Base-by-base conservation (phyloP, 2,329 filamentous ascomycete species). In the Plenodomus lindquistii region DNA sequence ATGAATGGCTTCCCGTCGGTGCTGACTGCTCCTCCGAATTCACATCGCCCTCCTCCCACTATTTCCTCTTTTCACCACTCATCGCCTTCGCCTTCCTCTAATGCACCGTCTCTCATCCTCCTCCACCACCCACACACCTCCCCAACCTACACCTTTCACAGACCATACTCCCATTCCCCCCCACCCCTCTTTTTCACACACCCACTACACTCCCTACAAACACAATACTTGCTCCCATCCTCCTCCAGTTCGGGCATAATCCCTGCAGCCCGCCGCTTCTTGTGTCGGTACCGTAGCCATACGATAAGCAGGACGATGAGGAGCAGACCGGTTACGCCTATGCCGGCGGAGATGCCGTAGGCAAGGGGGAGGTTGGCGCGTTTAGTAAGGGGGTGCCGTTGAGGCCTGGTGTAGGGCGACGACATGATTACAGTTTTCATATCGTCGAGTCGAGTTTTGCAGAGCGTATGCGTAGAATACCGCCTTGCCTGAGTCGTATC, bases 131-230 rank as follows among this genome's bases (percentile, higher is more conserved):
- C 40, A 42, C 40, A 42, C 5, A 24, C 22, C 13, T 19, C 31
- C 18, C 22, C 19, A n/a, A n/a, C 40, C n/a, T 36, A 36, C 40
- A 42, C 31, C 19, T 36, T 29, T 15, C 15, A 18, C 40, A 42
- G 21, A 6, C n/a, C 29, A 11, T 11, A 36, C 40, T 42, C 40
- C 40, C 40, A 42, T 42, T n/a, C 40, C 19, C 29, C 29, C 21
- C 40, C 40, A 1, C 31, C 29, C 31, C 40, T 42, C 31, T 42
- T 42, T 29, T 29, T n/a, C 19, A n/a, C 13, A 42, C 40, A 42
- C 31, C 40, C 40, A 8, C 10, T n/a, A 17, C 40, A 42, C 6
- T 42, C 31, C 31, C n/a, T 36, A 42, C 40, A 42, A 6, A 17
- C 16, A 37, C 40, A 42, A 29, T 31, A 42, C 13, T n/a, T 5